Conservation (phyloP, 2,329 filamentous ascomycete genomes). For the Phaeomoniella chlamydospora region DNA sequence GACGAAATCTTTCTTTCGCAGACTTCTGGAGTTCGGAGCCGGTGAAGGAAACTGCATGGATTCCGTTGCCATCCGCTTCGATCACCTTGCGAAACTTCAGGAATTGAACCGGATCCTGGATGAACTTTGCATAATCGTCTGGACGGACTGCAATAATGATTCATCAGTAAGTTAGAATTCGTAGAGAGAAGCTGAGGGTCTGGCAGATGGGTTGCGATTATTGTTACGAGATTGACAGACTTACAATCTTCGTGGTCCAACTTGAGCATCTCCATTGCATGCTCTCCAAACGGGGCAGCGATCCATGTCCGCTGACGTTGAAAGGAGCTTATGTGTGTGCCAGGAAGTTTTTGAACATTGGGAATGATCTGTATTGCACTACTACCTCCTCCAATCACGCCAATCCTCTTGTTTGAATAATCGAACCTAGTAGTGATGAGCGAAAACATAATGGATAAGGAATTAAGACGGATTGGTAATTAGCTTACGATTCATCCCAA, state of each 20-base stretch:
- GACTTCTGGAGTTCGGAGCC: constrained; percentile 1
- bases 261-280: constrained; percentile 1
- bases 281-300: constrained; percentile 1
- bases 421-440: no score
- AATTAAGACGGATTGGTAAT: no score
- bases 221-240: background rate
- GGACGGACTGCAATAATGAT: constrained; percentile 1
- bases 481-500: constrained; percentile 18
- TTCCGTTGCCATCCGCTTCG: constrained; percentile 4
- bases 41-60: constrained; percentile 3
- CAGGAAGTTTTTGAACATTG: constrained; percentile 5
- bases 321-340: background rate
- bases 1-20: background rate
- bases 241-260: constrained; percentile 1
- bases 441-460: no score
- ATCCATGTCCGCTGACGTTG: constrained; percentile 6
- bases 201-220: no score
- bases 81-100: constrained; percentile 5
- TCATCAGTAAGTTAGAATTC: constrained; percentile 5
- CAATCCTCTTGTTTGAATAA: constrained; percentile 6
- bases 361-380: constrained; percentile 7
- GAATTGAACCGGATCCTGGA: constrained; percentile 1
- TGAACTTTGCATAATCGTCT: constrained; percentile 2
- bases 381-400: constrained; percentile 7
- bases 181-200: no score